Base-by-base conservation (phyloP, 108 stramenopile genomes). In the Aurantiochytrium sp. region DNA sequence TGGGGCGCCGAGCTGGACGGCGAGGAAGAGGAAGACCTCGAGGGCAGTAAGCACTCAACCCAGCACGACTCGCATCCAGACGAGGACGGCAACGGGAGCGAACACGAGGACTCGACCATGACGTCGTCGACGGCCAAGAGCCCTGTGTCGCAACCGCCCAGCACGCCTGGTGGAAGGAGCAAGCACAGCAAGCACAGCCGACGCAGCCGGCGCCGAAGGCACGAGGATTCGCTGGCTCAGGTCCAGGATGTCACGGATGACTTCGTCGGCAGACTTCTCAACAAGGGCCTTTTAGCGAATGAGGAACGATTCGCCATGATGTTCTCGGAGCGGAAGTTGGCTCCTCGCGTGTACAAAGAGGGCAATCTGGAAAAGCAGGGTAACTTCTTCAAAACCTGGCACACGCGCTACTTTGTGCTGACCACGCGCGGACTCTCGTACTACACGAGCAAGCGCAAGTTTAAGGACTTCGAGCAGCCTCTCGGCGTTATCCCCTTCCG, bases 331-430 rank as follows among this genome's bases (percentile, higher is more conserved):
- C 59, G 59, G 10, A 65, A 65, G 3, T 34, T 65, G 8, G 59
- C 59, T 6, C 59, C 59, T 0, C 59, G 59, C 34, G 34, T 65
- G 27, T 65, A 65, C 59, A 65, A 65, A 27, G 73, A 81, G 30
- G 73, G 73, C 39, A 81, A 19, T 6, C 24, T 81, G n/a, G 73
- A 81, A 6, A 81, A 81, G 30, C 73, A 81, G 45, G 73, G 73
- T 12, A 41, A 42, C 1, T 48, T 48, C 12, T 81, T 81, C 45
- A 81, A 81, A 48, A 81, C 73, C 12, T 81, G 73, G 73, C 73
- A 81, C 3, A 42, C 39, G 27, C 36, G 73, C 21, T 81, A 81
- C 30, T 81, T 81, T 48, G 73, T 81, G 24, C 73, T 81, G 24
- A 48, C 73, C 27, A 41, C 39, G 45, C 45, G 42, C 19, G 42